Percentiles rank a stretch among this genome's conserved stretches.
These are phyloP conservation scores for Remersonia thermophila DNA, from an alignment of 2,329 filamentous ascomycete genomes.

Conservation along the genomic window DNA sequence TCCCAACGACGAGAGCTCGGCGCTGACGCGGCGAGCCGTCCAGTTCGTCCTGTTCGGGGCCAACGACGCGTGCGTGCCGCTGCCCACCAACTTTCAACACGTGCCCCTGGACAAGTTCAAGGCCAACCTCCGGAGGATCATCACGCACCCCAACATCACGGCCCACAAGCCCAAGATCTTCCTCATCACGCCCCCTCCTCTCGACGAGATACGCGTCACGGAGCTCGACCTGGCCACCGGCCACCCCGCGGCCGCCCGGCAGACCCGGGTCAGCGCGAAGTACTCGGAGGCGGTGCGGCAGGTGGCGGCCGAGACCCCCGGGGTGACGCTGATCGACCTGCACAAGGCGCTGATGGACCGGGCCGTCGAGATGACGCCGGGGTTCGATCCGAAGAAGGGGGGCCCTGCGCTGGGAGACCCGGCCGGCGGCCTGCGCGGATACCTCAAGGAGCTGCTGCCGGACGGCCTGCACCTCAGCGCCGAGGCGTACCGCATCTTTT, in stretches of 20 bases:
- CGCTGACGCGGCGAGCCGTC: too few species aligned
- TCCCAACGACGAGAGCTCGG: too few species aligned
- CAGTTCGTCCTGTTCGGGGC: conserved; percentile 75
- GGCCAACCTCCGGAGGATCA: conserved; percentile 57
- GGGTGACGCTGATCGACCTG: conserved; percentile 62
- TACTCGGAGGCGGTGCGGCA: conserved; percentile 49
- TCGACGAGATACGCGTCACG: conserved; percentile 60
- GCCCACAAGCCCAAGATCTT: conserved; percentile 63
- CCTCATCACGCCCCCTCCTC: conserved; percentile 68
- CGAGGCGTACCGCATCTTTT: conserved; percentile 41
- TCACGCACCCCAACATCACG: conserved; percentile 56
- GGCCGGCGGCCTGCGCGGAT: conserved; percentile 37
- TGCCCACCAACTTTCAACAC: conserved; percentile 55
- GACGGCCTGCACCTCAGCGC: conserved; percentile 47
- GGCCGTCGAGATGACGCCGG: conserved; percentile 45
- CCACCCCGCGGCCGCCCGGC: conserved; percentile 30
- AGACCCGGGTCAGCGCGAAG: conserved; percentile 37
- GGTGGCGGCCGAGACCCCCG: conserved; percentile 57
- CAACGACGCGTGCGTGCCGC: conserved; percentile 69
- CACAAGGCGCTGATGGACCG: conserved; percentile 66
- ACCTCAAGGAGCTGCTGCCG: conserved; percentile 38
- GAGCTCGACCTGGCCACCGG: conserved; percentile 35
- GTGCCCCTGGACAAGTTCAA: conserved; percentile 66
- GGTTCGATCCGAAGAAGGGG: conserved; percentile 39
- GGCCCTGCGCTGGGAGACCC: conserved; percentile 31